phyloP scores from a whole-genome alignment of 306 rosid genomes.

The Datisca glomerata region DNA sequence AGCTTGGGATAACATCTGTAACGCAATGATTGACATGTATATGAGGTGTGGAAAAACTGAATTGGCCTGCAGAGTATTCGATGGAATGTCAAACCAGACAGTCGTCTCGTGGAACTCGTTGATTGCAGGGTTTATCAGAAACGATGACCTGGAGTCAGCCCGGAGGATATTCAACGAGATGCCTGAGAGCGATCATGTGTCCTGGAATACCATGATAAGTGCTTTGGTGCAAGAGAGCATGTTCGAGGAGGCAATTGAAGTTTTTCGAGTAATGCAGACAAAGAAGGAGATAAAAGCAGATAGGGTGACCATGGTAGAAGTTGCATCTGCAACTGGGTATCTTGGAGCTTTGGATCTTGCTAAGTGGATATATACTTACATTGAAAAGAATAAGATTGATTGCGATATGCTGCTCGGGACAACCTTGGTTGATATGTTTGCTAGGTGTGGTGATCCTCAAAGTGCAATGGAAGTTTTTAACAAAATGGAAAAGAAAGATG shows the following conservation, averaged over 20 bases:
- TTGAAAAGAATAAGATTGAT: conserved; percentile 31
- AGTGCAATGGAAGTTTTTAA: conserved; percentile 45
- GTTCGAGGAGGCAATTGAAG: conserved; percentile 56
- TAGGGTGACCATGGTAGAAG: conserved; percentile 60
- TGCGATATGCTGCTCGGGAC: conserved; percentile 64
- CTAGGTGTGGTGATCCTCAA: conserved; percentile 55
- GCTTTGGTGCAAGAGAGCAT: conserved; percentile 49
- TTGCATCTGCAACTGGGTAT: conserved; percentile 75
- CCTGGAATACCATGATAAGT: conserved; percentile 73
- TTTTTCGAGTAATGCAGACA: conserved; percentile 57
- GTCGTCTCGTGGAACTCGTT: conserved; percentile 64
- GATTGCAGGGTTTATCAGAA: conserved; percentile 50
- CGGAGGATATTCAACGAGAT: conserved; percentile 45
- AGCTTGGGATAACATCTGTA: conserved; percentile 52
- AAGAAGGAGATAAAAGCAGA: conserved; percentile 41
- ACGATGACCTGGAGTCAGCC: conserved; percentile 38
- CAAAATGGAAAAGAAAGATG: conserved; percentile 39
- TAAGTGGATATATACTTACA: conserved; percentile 46
- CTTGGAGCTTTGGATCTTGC: conserved; percentile 61
- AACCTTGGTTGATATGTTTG: conserved; percentile 69
- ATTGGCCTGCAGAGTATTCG: conserved; percentile 39
- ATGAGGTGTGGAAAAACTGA: conserved; percentile 59
- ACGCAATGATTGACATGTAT: conserved; percentile 71
- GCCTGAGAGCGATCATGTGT: conserved; percentile 48
- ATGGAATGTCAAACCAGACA: conserved; percentile 38